Percentiles rank a stretch among this genome's conserved stretches.
Evolutionary conservation across 192 early-diverging fungal genomes (phyloP).

Genomic region (Umbelopsis sp.): DNA sequence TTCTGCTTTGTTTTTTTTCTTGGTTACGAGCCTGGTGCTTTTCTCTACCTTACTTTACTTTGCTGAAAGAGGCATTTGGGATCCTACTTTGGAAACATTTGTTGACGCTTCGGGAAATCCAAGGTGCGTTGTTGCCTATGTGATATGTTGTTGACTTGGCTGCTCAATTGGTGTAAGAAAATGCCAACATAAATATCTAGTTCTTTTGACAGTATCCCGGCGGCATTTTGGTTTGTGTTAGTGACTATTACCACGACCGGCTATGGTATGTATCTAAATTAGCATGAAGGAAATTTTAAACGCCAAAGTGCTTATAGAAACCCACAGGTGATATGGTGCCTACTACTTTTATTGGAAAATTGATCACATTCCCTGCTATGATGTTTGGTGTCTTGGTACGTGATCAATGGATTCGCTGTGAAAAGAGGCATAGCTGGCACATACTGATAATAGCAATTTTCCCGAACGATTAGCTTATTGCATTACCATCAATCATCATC

Average conservation of each 20-base stretch:
- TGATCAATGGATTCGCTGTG: neutral
- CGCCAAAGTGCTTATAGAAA: neutral
- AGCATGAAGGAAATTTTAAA: no score
- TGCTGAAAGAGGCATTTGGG: slow-evolving; percentile 81
- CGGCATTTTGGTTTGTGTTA: slow-evolving; percentile 76
- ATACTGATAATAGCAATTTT: neutral
- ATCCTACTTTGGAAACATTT: slow-evolving; percentile 66
- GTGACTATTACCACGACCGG: slow-evolving; percentile 85
- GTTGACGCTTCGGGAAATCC: slow-evolving; percentile 68
- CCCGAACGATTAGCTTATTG: slow-evolving; percentile 59
- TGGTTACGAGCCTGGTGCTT: slow-evolving; percentile 69
- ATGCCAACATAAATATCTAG: slow-evolving; percentile 28
- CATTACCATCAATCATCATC: slow-evolving; percentile 83
- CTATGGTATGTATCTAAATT: slow-evolving; percentile 46
- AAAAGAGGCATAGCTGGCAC: neutral
- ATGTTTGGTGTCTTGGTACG: slow-evolving; percentile 73
- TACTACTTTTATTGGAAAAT: slow-evolving; percentile 76
- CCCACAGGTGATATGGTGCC: slow-evolving; percentile 75
- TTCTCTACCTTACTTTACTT: slow-evolving; percentile 81
- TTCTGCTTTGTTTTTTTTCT: slow-evolving; percentile 73
- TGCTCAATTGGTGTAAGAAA: neutral
- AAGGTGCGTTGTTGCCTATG: slow-evolving; percentile 39
- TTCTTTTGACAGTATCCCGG: slow-evolving; percentile 77
- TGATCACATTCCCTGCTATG: slow-evolving; percentile 82
- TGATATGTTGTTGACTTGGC: neutral